Percentiles rank a stretch among this genome's conserved stretches.
phyloP scores from a whole-genome alignment of 768 basidiomycete genomes.

The Fomitopsis pulvina region DNA sequence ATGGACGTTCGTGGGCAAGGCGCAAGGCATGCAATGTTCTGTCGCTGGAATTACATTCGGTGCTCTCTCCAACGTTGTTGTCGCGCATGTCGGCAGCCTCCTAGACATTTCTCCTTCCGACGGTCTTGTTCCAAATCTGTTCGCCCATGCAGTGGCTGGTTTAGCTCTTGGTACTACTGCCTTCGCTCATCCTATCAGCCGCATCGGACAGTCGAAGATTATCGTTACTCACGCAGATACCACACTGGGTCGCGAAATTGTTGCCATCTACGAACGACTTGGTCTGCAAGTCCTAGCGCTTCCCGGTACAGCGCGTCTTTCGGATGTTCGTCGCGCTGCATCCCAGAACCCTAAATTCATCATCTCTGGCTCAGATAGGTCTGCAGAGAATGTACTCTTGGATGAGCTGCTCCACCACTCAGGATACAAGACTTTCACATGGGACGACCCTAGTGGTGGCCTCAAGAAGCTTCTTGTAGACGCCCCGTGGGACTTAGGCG shows the following conservation, averaged over 20 bases:
- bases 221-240: neutral
- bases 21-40: neutral
- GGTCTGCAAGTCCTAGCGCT: neutral
- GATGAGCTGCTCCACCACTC: neutral
- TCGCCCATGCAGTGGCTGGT: neutral
- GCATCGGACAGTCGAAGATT: neutral
- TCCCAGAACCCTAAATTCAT: neutral
- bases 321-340: neutral
- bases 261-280: neutral
- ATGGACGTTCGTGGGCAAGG: neutral
- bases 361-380: neutral
- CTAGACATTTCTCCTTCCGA: neutral
- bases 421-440: neutral
- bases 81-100: neutral
- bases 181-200: neutral
- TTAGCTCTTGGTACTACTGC: neutral
- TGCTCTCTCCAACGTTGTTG: neutral
- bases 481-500: slow-evolving; percentile 10
- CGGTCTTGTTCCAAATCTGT: neutral
- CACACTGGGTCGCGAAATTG: neutral
- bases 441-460: neutral
- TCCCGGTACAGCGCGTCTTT: neutral
- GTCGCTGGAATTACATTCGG: neutral
- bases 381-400: neutral
- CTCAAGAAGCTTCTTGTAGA: neutral